Evolutionary conservation across 306 rosid species (phyloP).

Genomic region (Arachis stenosperma): DNA sequence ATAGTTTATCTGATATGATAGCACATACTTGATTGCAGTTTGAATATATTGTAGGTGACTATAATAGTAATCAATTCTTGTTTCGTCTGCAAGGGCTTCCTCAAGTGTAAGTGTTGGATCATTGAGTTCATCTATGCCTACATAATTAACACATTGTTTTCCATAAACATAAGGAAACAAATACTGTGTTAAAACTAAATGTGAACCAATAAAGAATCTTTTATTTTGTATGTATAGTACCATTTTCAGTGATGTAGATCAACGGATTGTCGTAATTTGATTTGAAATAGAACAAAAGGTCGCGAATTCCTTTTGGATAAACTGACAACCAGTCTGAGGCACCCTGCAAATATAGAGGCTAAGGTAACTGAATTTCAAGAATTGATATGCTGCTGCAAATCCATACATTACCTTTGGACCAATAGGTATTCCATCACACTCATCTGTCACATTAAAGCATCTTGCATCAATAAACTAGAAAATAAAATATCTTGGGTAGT

Average conservation of each 20-base stretch:
- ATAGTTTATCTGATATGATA: neutral
- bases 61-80: slow-evolving; percentile 46
- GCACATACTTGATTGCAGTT: slow-evolving; percentile 52
- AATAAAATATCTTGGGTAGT: neutral
- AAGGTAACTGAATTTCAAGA: neutral
- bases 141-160: neutral
- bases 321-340: slow-evolving; percentile 47
- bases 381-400: neutral
- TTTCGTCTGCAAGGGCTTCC: slow-evolving; percentile 49
- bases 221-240: neutral
- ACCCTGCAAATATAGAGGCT: slow-evolving; percentile 38
- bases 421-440: slow-evolving; percentile 35
- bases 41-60: slow-evolving; percentile 56
- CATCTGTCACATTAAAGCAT: slow-evolving; percentile 26
- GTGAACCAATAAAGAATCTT: neutral
- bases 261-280: slow-evolving; percentile 37
- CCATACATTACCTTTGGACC: slow-evolving; percentile 26
- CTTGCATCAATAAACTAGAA: neutral
- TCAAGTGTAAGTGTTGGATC: slow-evolving; percentile 49
- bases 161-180: neutral
- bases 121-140: slow-evolving; percentile 55
- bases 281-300: slow-evolving; percentile 42
- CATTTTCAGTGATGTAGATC: slow-evolving; percentile 43
- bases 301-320: slow-evolving; percentile 57
- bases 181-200: neutral